Base-by-base conservation (phyloP, 257 asterid species). In the Lycium ferocissimum region DNA sequence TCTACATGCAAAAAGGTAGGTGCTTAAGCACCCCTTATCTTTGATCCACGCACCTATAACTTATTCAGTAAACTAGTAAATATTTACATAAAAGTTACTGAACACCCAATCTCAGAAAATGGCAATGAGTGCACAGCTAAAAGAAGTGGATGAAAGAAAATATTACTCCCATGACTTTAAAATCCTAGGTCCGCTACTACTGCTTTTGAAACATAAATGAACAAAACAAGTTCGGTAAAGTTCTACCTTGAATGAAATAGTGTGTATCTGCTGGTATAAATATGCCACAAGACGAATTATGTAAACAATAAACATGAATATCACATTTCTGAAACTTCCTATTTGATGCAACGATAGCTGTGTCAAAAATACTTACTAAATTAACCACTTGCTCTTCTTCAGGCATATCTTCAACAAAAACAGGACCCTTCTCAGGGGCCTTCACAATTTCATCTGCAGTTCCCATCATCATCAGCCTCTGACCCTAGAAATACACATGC, bases 401-500 rank as follows among this genome's bases (percentile, higher is more conserved):
- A 67, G 99, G 99, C 96, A 97, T 86, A 93, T 97, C 99, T 89
- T 97, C 99, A 11, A 90, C 97, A 88, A 97, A 97, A 83, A 97
- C 82, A 22, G 96, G 96, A n/a, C 95, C 94, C 84, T 95, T 94
- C 86, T 97, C 99, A 35, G 99, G 99, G 83, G 99, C 99, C 94
- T 95, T 97, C 49, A 97, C 93, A 73, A 97, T 91, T 91, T 95
- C 99, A 88, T 93, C 99, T 18, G 98, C 99, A 57, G 98, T 97
- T 88, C 99, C 99, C 99, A 95, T 97, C 99, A 97, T 97, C 99
- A 97, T 97, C 86, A 97, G 89, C 83, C 95, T 94, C 92, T 97
- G 99, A 85, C 99, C 99, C 99, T 97, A 87, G 79, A 85, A 63
- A 85, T 87, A 76, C 35, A 47, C 58, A 47, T 40, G 81, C 76